These are phyloP conservation scores for Castanea mollissima DNA, from an alignment of 306 rosid genomes.

Conservation along the genomic window DNA sequence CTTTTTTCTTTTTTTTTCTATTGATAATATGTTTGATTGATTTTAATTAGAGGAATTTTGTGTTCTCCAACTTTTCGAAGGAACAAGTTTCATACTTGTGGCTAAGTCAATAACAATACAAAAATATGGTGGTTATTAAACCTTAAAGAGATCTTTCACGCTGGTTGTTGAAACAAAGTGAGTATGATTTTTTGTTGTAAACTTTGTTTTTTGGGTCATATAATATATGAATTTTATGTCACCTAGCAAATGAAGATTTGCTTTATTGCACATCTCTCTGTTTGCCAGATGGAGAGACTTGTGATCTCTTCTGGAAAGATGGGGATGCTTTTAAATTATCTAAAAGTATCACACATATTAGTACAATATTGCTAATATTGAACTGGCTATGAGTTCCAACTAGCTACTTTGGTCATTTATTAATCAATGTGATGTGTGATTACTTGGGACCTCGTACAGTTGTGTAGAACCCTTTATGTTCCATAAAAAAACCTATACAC, in stretches of 20 bases:
- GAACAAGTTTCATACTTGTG: background rate
- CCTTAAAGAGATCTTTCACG: background rate
- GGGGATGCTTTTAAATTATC: too few relatives aligned
- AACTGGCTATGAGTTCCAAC: too few relatives aligned
- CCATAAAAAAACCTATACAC: too few relatives aligned
- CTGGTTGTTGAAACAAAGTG: background rate
- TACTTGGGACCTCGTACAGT: constrained; percentile 47
- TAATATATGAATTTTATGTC: too few relatives aligned
- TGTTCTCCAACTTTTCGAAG: constrained; percentile 12
- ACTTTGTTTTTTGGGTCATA: too few relatives aligned
- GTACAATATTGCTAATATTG: too few relatives aligned
- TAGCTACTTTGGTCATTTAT: too few relatives aligned
- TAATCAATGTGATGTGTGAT: constrained; percentile 38
- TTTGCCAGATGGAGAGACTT: background rate
- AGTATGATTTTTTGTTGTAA: too few relatives aligned
- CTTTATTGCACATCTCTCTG: background rate
- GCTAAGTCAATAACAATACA: too few relatives aligned
- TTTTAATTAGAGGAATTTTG: background rate
- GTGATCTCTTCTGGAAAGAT: background rate
- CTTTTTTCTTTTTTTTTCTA: too few relatives aligned
- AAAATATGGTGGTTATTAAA: too few relatives aligned
- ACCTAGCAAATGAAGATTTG: background rate
- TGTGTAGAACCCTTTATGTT: constrained; percentile 27
- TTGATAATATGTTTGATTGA: background rate
- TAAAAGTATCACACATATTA: background rate